Base-by-base conservation (phyloP, 306 rosid genomes). In the Casuarina glauca region DNA sequence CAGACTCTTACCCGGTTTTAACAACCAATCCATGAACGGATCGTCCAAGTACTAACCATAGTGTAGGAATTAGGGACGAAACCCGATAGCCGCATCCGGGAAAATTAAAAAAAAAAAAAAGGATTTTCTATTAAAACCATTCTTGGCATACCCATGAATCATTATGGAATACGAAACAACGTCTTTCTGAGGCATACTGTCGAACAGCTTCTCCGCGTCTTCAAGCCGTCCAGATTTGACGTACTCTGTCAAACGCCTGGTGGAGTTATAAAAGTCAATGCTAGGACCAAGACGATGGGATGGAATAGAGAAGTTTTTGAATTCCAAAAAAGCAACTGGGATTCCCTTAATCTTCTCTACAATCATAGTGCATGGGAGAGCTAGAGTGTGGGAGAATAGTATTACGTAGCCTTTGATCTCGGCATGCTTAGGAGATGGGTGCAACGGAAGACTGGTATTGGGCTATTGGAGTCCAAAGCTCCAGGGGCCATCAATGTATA, bases 191-290 rank as follows among this genome's bases (percentile, higher is more conserved):
- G 66, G 80, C 35, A 67, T 76, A 49, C 39, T 64, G 41, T 67
- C 80, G 12, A 76, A 76, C 80, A 76, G 2, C 32, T 76, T 51
- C 73, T 66, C 73, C 10, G 67, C 80, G 67, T 76, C 64, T 53
- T 52, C 32, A 50, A 76, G 58, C 16, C 74, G 38, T 46, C 80
- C 43, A 26, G 38, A 64, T 64, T 75, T 61, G n/a, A 16, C 48
- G 48, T 5, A 75, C 9, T 6, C n/a, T n/a, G 62, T 49, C 43
- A 75, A 48, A 9, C n/a, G 43, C 15, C 42, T 76, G 42, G 80
- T 51, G 16, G 66, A 41, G 15, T 20, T 20, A 39, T 50, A 64
- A 41, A 32, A 12, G 20, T 49, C 72, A 76, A 48, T 32, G 49
- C 35, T 42, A 39, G 35, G 49, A 67, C 35, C 17, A 39, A 9